Evolutionary conservation across 2,329 filamentous ascomycete species (phyloP), one percentile per base, ranked within the genome.

Genomic region (Talaromyces piceae): DNA sequence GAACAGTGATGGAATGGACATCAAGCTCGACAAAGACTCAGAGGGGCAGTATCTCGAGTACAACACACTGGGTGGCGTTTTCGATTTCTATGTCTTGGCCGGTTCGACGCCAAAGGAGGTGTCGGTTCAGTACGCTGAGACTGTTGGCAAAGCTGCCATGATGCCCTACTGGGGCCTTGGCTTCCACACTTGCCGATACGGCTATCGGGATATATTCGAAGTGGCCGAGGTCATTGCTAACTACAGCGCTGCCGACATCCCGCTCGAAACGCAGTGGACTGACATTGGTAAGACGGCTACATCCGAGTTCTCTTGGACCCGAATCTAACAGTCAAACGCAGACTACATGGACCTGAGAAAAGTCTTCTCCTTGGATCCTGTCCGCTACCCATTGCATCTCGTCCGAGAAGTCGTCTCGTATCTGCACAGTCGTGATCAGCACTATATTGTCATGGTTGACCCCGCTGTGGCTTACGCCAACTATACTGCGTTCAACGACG

Each of bases 391-490:
- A 0, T 25, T 72, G 1, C 50, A 64, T 1, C 67, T 65, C 64
- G 78, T 89, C 73, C 81, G 79, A 31, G 77, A 85, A 57, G 69
- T 90, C 1, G 82, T 86, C 20, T 72, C 78, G 30, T 79, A 84
- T 20, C 75, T 93, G 0, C 86, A 90, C 60, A 65, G 69, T 5
- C 77, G 82, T 51, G 68, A 86, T 39, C 86, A 89, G 63, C 78
- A 86, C 44, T 88, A 87, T 56, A 77, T 88, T 26, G 70, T 91
- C 44, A 93, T 93, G 81, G 84, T 91, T 1, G 88, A 93, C 58
- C 71, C 71, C 16, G 70, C 71, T 2, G 73, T 80, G 2, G 67
- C 49, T n/a, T 51, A 54, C 26, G 20, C 27, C 16, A 31, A 54
- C 30, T 51, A 54, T 39, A 3, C 62, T 2, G 71, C 80, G 0